Conservation (phyloP, 2,329 filamentous ascomycete genomes). For the Pestalotiopsis sp. region DNA sequence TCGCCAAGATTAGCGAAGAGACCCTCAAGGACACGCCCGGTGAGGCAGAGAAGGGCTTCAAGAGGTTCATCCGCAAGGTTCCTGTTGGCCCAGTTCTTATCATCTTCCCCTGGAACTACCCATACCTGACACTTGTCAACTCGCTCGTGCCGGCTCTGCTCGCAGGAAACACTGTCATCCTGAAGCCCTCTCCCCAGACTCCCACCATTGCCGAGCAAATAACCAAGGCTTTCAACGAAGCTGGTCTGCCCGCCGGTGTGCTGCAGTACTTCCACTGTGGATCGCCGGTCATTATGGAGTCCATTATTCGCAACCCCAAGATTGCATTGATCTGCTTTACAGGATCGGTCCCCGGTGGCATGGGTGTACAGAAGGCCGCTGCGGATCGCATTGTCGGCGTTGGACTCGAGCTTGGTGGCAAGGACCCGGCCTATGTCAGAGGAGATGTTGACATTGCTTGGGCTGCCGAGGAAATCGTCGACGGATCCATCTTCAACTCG, state of each 20-base stretch:
- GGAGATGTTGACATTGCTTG: constrained; percentile 85
- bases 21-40: constrained; percentile 79
- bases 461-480: constrained; percentile 93
- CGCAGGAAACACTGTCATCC: constrained; percentile 85
- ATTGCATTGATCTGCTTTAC: constrained; percentile 90
- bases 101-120: constrained; percentile 97
- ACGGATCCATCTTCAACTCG: constrained; percentile 96
- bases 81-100: constrained; percentile 87
- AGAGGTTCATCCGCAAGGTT: constrained; percentile 84
- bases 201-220: constrained; percentile 90
- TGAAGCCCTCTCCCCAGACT: constrained; percentile 95
- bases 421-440: constrained; percentile 90
- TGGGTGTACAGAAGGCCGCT: constrained; percentile 84
- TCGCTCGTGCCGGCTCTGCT: constrained; percentile 90
- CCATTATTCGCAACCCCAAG: constrained; percentile 75
- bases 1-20: constrained; percentile 81
- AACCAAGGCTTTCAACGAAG: constrained; percentile 73
- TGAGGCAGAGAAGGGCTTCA: constrained; percentile 85
- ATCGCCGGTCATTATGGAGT: constrained; percentile 74
- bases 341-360: constrained; percentile 84
- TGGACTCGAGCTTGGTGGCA: constrained; percentile 89
- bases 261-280: constrained; percentile 93
- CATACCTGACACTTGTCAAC: constrained; percentile 92
- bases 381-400: constrained; percentile 83
- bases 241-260: constrained; percentile 81